Base-by-base conservation (phyloP, 768 basidiomycete species). In the Tulasnella sp. region DNA sequence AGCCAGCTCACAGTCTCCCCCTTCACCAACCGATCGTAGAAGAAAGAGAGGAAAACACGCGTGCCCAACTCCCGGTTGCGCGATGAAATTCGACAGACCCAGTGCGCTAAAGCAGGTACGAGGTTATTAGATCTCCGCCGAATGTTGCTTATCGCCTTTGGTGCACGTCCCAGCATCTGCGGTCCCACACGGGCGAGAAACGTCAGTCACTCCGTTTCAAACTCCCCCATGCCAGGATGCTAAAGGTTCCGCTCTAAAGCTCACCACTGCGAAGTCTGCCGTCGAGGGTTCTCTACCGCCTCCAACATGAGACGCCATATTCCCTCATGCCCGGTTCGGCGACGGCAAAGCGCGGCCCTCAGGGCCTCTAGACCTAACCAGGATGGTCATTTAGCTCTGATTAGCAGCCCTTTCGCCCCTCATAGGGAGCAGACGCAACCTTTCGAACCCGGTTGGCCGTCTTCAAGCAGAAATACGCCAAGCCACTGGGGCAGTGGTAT, bases 221-320 rank as follows among this genome's bases (percentile, higher is more conserved):
- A 67, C 5, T 35, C 32, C 5, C 26, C 61, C 61, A 26, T 67
- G 29, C 29, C 23, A 35, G 15, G 10, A 67, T 67, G n/a, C 51
- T 67, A 32, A 67, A 67, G 26, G 9, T 5, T 67, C 11, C 13
- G 61, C 13, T 35, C 9, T 32, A 13, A 29, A 67, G 61, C 61
- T 15, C 26, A 29, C 16, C 26, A 7, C 5, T 67, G 61, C 61
- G 61, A 67, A 3, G 29, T 32, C 61, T 67, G 61, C 13, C 4
- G 61, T 15, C 61, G 61, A 67, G 29, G 61, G 61, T 67, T 67
- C 61, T 67, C 61, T 15, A 67, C 61, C 29, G 29, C n/a, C 26
- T 67, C 61, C 61, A 67, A 67, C 16, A 67, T 67, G 61, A 67
- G 61, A 35, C 61, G 61, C 32, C 61, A 67, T 67, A 26, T 67